Conservation (phyloP, 2,329 filamentous ascomycete species). For the Phialocephala sp. region DNA sequence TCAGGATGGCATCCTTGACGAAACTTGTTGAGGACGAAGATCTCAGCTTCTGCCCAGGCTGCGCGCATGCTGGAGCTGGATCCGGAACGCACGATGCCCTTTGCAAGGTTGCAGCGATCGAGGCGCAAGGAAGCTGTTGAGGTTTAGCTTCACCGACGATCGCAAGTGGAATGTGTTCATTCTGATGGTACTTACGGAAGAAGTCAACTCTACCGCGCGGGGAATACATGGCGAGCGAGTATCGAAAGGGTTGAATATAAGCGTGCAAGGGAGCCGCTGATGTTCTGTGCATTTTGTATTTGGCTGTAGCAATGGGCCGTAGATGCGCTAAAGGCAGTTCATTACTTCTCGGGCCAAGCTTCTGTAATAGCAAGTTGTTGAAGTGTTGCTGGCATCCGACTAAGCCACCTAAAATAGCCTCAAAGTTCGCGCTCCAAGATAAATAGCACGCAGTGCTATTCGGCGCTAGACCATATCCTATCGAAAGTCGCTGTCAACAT, state of each 20-base stretch:
- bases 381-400: not conserved
- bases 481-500: too few relatives aligned
- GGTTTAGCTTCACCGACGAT: too few relatives aligned
- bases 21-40: not conserved
- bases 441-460: not conserved
- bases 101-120: not conserved
- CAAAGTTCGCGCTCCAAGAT: not conserved
- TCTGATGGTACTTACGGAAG: not conserved
- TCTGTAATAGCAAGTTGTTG: not conserved
- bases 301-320: not conserved
- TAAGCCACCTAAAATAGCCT: not conserved
- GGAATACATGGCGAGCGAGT: not conserved
- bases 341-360: not conserved
- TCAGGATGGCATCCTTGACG: not conserved
- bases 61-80: not conserved
- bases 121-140: not conserved
- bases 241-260: not conserved
- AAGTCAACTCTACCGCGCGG: not conserved
- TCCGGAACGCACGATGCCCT: not conserved
- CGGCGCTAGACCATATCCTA: too few relatives aligned
- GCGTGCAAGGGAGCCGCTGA: not conserved
- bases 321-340: not conserved
- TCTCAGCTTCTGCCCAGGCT: constrained; percentile 11
- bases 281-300: not conserved
- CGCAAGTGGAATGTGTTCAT: too few relatives aligned